Evolutionary conservation across 129 eudicot species (phyloP), one percentile per base, ranked within the genome.

Genomic region (Flaveria brownii): DNA sequence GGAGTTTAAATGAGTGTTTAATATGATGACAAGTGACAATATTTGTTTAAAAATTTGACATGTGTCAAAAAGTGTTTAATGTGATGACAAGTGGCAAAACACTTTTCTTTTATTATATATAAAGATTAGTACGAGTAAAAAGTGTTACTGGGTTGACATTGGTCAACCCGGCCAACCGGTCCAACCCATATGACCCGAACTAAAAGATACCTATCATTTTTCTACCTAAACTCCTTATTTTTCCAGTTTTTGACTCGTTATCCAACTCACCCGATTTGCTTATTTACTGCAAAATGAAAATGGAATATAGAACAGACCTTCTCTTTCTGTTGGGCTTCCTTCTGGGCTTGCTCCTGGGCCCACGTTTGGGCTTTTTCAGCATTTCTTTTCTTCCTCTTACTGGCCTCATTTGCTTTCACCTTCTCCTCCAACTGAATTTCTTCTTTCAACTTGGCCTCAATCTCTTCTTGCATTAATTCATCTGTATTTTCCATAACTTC

Each of bases 291-390:
- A 14, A 13, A 4, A 26, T 61, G 14, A 61, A 26, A 61, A 26
- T 12, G 26, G 11, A 23, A 43, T 15, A 23, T 16, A 12, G 36
- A 54, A 17, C 33, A 8, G 30, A 71, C 68, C 89, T 87, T 88
- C 80, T 90, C 96, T 80, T 74, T 87, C 68, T 80, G 73, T 68
- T 93, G 91, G 3, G 92, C 96, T 84, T 88, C 95, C 70, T 90
- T 90, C 70, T 74, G 89, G n/a, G 92, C 88, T 75, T 81, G 78
- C 45, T 78, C 18, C 79, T 83, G 86, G 8, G 92, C 95, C 80
- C 81, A 76, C 23, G 70, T 20, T 79, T 85, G 87, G 72, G 87
- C 85, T 77, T 88, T 88, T 83, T 90, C 87, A 8, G 89, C 36
- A 30, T 30, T 30, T 30, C 3, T 4, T 30, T 30, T 30, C 36